A percentile compares a stretch with the other conserved stretches of the same genome.
These are phyloP conservation scores for Fusarium subglutinans DNA, from an alignment of 2,329 filamentous ascomycete species.

Conservation along the genomic window DNA sequence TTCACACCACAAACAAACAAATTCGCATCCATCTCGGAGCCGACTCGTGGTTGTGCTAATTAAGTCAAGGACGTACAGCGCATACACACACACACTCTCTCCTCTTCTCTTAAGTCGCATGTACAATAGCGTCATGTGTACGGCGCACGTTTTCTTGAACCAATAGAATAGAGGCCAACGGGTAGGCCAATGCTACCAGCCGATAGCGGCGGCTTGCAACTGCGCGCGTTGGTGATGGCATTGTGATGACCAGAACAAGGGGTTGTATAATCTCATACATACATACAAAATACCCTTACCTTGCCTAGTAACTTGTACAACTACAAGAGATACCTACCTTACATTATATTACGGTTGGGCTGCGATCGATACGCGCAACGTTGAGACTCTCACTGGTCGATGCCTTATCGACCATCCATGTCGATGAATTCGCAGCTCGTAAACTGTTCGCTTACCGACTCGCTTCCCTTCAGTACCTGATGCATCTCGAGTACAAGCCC, in stretches of 20 bases:
- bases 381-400: conserved; percentile 22
- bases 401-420: conserved; percentile 26
- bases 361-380: conserved; percentile 7
- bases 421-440: not conserved
- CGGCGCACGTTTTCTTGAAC: conserved; percentile 21
- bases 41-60: conserved; percentile 12
- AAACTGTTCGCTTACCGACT: conserved; percentile 16
- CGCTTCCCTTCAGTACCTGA: not conserved
- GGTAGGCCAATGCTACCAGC: conserved; percentile 33
- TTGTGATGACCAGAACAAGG: conserved; percentile 25
- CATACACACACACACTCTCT: not conserved
- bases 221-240: conserved; percentile 23
- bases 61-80: conserved; percentile 6
- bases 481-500: not conserved
- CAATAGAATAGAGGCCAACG: conserved; percentile 25
- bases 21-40: conserved; percentile 12
- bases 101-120: conserved; percentile 16
- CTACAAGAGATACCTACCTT: not conserved
- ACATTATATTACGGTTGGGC: conserved; percentile 19
- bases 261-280: not conserved
- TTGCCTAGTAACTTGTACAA: not conserved
- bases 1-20: conserved; percentile 9
- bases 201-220: conserved; percentile 33
- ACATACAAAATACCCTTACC: not conserved
- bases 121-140: conserved; percentile 42